Evolutionary conservation across 257 asterid species (phyloP).

Genomic region (Orobanche coerulescens): DNA sequence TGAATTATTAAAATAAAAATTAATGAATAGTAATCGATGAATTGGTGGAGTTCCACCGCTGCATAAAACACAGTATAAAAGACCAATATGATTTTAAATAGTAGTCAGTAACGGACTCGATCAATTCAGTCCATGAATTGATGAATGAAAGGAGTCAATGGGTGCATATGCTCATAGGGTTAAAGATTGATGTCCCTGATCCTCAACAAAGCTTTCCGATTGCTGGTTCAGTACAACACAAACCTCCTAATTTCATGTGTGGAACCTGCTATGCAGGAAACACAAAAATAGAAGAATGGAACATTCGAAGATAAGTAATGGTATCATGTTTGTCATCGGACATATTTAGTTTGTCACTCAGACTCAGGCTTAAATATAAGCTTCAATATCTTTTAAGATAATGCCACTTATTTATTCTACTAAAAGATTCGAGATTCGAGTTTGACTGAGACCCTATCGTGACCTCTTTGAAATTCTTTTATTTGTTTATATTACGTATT

Average conservation of each 20-base stretch:
- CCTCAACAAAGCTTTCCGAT: background rate
- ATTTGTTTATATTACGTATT: no score
- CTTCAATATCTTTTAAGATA: slow-evolving; percentile 7
- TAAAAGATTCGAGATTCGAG: background rate
- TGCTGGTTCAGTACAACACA: background rate
- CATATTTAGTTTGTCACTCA: slow-evolving; percentile 13
- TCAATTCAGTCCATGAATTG: no score
- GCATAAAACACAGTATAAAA: no score
- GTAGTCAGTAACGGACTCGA: no score
- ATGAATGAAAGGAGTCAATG: no score
- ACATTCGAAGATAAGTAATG: background rate
- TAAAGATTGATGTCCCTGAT: background rate
- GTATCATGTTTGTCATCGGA: background rate
- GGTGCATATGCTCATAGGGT: no score
- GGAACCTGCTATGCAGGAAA: background rate
- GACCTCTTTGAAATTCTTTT: background rate
- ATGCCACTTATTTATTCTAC: background rate
- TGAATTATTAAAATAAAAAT: no score
- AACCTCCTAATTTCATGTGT: background rate
- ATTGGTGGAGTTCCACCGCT: no score
- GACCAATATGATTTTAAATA: no score
- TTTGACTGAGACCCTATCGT: background rate
- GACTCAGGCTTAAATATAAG: background rate
- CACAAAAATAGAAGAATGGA: background rate
- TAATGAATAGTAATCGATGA: no score